These are phyloP conservation scores for Flueggea neowawraea DNA, from an alignment of 441 rosid species.

Conservation along the genomic window DNA sequence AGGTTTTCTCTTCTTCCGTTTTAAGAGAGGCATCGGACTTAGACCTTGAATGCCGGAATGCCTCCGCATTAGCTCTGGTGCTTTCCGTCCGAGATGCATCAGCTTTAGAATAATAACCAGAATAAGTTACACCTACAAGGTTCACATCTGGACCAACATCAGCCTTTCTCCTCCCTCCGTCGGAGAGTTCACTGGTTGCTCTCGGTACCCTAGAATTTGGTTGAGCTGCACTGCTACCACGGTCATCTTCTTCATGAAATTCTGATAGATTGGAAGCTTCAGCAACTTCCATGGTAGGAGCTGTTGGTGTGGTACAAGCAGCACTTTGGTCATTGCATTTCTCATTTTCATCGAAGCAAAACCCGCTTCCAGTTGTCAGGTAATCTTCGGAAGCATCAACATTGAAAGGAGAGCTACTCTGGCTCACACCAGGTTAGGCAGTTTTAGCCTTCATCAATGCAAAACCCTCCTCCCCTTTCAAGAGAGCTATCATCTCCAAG, in stretches of 20 bases:
- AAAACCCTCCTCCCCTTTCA: conserved; percentile 53
- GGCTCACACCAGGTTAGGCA: conserved; percentile 22
- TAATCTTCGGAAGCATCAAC: conserved; percentile 33
- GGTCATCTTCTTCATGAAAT: conserved; percentile 11
- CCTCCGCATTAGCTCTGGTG: conserved; percentile 10
- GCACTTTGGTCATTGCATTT: conserved; percentile 20
- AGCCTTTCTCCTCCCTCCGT: conserved; percentile 8
- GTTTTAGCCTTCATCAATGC: conserved; percentile 42
- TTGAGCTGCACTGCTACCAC: conserved; percentile 10
- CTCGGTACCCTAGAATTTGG: conserved; percentile 9
- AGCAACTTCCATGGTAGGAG: conserved; percentile 3
- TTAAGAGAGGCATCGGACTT: conserved; percentile 75
- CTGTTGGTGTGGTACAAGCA: conserved; percentile 5
- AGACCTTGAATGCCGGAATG: conserved; percentile 30
- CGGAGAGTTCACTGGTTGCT: conserved; percentile 5
- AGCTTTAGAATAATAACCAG: conserved; percentile 16
- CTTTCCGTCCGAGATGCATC: conserved; percentile 14
- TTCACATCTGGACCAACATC: conserved; percentile 15
- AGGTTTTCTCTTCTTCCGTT: conserved; percentile 62
- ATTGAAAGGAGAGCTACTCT: conserved; percentile 18
- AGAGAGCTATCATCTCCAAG: conserved; percentile 28
- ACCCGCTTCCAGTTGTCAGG: conserved; percentile 45
- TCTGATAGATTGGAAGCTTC: conserved; percentile 16
- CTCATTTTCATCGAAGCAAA: conserved; percentile 56
- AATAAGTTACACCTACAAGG: conserved; percentile 12